A percentile compares a stretch with the other conserved stretches of the same genome.
Evolutionary conservation across 176 grass and related monocot species (phyloP).

Genomic region (Cenchrus americanus): DNA sequence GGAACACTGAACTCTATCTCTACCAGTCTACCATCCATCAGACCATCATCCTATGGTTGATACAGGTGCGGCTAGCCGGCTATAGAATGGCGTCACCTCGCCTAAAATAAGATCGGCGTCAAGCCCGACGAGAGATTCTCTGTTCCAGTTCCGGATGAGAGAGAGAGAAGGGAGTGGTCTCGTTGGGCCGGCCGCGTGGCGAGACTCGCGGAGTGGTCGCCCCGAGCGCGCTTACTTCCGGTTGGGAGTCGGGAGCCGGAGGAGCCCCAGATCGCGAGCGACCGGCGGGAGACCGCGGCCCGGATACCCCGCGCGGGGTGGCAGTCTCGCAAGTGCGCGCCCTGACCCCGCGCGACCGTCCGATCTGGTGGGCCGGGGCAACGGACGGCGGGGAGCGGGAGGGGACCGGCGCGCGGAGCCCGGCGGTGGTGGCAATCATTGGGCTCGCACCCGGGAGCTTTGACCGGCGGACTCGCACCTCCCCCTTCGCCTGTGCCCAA

Average conservation of each 20-base stretch:
- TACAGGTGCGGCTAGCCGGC: background rate
- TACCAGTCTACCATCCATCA: background rate
- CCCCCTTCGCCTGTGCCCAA: background rate
- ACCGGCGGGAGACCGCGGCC: conserved; percentile 41
- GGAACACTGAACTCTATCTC: background rate
- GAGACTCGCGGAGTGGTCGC: conserved; percentile 17
- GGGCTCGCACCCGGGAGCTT: conserved; percentile 54
- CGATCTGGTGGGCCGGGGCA: background rate
- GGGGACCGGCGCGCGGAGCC: conserved; percentile 1
- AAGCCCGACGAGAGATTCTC: background rate
- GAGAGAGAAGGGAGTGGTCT: background rate
- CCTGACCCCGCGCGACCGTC: background rate
- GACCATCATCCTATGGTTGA: background rate
- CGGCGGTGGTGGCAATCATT: conserved; percentile 51
- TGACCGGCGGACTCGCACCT: conserved; percentile 40
- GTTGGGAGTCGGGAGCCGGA: too few relatives aligned
- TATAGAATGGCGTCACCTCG: background rate
- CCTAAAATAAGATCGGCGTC: background rate
- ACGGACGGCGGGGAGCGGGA: background rate
- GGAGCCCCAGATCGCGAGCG: conserved; percentile 9
- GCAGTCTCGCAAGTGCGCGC: conserved; percentile 8
- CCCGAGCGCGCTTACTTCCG: background rate
- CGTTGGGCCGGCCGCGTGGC: conserved; percentile 25
- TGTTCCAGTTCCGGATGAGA: background rate
- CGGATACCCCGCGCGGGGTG: conserved; percentile 42